These are phyloP conservation scores for Mycotypha africana DNA, from an alignment of 371 early-diverging fungal genomes.

Conservation along the genomic window DNA sequence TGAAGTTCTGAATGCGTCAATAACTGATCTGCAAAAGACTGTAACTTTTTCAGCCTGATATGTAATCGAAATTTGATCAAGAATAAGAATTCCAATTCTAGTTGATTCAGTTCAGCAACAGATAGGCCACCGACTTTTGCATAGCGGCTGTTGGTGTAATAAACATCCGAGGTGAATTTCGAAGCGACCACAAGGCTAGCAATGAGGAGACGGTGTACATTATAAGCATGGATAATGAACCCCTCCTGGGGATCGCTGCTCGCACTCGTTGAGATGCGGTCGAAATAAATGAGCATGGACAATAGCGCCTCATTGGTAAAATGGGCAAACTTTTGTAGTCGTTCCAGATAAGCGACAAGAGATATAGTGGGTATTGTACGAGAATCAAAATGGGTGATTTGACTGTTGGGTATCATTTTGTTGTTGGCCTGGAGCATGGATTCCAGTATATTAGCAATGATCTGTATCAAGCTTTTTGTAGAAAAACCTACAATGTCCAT, in stretches of 20 bases:
- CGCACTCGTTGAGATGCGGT: conserved; percentile 66
- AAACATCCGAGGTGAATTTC: conserved; percentile 78
- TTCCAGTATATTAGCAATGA: conserved; percentile 43
- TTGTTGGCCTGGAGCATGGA: conserved; percentile 56
- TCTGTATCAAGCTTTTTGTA: conserved; percentile 26
- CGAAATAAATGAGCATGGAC: conserved; percentile 76
- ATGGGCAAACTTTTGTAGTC: conserved; percentile 70
- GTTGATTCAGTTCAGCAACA: conserved; percentile 71
- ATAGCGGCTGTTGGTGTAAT: conserved; percentile 70
- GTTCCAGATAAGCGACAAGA: conserved; percentile 54
- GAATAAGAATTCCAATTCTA: conserved; percentile 82
- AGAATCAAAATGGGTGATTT: conserved; percentile 72
- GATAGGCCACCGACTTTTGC: conserved; percentile 80
- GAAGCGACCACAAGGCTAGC: conserved; percentile 63
- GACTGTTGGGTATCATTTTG: conserved; percentile 45
- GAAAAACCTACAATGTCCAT: conserved; percentile 41
- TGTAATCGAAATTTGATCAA: conserved; percentile 72
- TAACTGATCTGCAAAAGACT: conserved; percentile 56
- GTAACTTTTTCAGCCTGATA: conserved; percentile 53
- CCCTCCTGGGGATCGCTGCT: conserved; percentile 13
- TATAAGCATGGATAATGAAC: conserved; percentile 62
- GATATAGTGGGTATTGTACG: conserved; percentile 70
- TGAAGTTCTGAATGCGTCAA: conserved; percentile 7
- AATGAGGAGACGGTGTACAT: conserved; percentile 75
- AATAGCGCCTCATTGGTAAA: conserved; percentile 69